Conservation (phyloP, 1,284 basidiomycete species). For the Naganishia cerealis region DNA sequence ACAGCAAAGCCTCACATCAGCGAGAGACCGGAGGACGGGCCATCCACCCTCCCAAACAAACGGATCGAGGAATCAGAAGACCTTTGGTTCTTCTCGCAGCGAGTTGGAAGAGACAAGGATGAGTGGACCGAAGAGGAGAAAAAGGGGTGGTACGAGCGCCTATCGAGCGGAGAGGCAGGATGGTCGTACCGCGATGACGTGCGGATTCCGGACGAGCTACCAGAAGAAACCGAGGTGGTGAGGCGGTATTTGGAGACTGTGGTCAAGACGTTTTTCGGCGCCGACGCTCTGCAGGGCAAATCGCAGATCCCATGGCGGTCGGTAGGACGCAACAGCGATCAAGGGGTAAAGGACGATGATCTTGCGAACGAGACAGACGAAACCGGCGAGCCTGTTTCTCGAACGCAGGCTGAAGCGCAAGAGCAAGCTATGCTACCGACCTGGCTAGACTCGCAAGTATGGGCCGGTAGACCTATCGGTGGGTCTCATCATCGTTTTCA, state of each 20-base stretch:
- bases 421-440: conserved; percentile 30
- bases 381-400: not conserved
- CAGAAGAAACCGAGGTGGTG: conserved; percentile 35
- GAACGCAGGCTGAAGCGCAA: conserved; percentile 39
- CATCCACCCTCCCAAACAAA: conserved; percentile 23
- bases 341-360: conserved; percentile 26
- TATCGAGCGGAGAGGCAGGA: conserved; percentile 33
- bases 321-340: not conserved
- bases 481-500: conserved; percentile 17
- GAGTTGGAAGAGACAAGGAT: conserved; percentile 38
- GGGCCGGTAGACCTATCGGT: conserved; percentile 70
- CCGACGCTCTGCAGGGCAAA: not conserved
- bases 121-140: conserved; percentile 34
- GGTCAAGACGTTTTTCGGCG: conserved; percentile 41
- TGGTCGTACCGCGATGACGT: conserved; percentile 30
- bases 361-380: not conserved
- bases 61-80: conserved; percentile 39
- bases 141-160: conserved; percentile 51
- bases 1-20: not conserved
- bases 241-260: conserved; percentile 46
- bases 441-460: conserved; percentile 65
- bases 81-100: conserved; percentile 45
- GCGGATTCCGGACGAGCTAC: not conserved
- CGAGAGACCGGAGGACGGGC: not conserved
- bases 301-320: not conserved